Base-by-base conservation (phyloP, 2,329 filamentous ascomycete genomes). In the Elsinoe necatrix region DNA sequence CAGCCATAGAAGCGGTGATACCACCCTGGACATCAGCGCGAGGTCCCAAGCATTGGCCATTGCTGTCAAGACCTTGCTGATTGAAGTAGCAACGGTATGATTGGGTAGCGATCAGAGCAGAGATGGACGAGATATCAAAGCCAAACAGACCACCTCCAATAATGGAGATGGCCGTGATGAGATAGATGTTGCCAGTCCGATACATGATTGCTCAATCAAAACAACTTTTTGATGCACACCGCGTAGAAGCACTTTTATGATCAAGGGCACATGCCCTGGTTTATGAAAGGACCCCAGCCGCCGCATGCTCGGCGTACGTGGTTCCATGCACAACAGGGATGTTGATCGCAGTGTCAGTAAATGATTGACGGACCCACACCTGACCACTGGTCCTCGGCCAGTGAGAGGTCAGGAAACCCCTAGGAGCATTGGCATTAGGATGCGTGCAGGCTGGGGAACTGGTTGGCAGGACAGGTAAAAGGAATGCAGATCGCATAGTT, bases 41-140 rank as follows among this genome's bases (percentile, higher is more conserved):
- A 3, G 81, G 81, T 31, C 82, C 82, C 14, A 72, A 75, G 67
- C 79, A 82, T 41, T 62, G 55, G 16, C 67, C 69, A 1, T 68
- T 57, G 7, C 69, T 66, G 8, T 71, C 71, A 60, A 65, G 66
- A 9, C 69, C 67, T 58, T 74, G 70, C 64, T 87, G 79, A 63
- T 82, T 75, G 72, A 89, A 89, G 69, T 87, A 89, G 64, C 80
- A 82, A 63, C 82, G 82, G 68, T 90, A 90, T 47, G 83, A 79
- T 57, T 82, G 70, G 0, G 83, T 86, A 27, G 82, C 82, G 35
- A 89, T 75, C 57, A 73, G 73, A 8, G 73, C 72, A 58, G 80
- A 83, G 85, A 89, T 88, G 42, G 83, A 86, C 57, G 80, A 82
- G 64, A 90, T 88, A 71, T 90, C 87, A 67, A 90, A 90, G 63